Evolutionary conservation across 495 filamentous ascomycete genomes (phyloP).

Genomic region (Stereocaulon alpinum): DNA sequence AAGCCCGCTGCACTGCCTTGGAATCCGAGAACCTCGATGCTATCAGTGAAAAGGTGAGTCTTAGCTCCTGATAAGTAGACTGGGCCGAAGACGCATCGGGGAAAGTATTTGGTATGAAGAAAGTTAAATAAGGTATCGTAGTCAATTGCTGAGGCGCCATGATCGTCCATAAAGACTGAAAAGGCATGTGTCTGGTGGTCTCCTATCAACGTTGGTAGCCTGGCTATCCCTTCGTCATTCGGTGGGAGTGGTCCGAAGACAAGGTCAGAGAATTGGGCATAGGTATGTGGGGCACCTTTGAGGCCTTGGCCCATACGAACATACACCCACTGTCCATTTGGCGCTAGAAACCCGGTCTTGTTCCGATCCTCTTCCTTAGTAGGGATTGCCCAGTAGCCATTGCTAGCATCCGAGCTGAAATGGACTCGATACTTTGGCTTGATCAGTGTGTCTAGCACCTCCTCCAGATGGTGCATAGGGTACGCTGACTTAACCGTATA

Average conservation of each 20-base stretch:
- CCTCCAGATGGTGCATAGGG: constrained; percentile 14
- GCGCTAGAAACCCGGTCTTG: background rate
- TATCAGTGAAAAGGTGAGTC: too few relatives aligned
- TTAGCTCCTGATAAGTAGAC: too few relatives aligned
- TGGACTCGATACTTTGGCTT: background rate
- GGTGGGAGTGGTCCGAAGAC: background rate
- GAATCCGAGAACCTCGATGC: too few relatives aligned
- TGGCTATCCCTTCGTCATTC: background rate
- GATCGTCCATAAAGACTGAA: too few relatives aligned
- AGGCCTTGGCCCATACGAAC: background rate
- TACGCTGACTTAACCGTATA: constrained; percentile 14
- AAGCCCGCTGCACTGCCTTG: too few relatives aligned
- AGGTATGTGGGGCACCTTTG: background rate
- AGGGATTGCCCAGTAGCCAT: constrained; percentile 6
- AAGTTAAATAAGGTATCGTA: too few relatives aligned
- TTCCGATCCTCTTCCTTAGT: too few relatives aligned
- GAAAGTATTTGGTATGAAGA: too few relatives aligned
- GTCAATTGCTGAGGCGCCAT: too few relatives aligned
- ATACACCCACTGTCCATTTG: background rate
- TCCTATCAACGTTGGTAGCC: too few relatives aligned
- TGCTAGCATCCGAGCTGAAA: constrained; percentile 4
- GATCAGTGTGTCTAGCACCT: constrained; percentile 11
- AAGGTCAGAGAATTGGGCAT: background rate
- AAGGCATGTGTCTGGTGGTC: too few relatives aligned
- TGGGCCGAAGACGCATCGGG: too few relatives aligned